Evolutionary conservation across 1,139 yeast genomes (phyloP).

Genomic region (Taphrina populina): DNA sequence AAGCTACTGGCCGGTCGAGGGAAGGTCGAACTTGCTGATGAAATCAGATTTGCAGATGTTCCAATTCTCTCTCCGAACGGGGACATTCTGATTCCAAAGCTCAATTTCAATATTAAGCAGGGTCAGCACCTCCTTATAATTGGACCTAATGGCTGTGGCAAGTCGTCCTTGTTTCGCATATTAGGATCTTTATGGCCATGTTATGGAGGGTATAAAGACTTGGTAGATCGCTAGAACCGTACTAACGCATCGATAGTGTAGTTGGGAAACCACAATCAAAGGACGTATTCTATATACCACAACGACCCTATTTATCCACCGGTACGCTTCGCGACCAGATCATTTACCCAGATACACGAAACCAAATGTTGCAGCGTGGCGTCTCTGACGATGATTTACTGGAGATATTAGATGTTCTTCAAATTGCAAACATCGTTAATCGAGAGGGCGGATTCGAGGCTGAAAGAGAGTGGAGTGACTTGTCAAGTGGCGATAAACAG

Average conservation of each 20-base stretch:
- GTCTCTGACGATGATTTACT: slow-evolving; percentile 63
- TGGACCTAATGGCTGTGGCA: slow-evolving; percentile 96
- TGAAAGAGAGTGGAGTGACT: slow-evolving; percentile 79
- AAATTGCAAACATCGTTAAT: slow-evolving; percentile 46
- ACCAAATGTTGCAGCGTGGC: slow-evolving; percentile 52
- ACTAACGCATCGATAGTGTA: slow-evolving; percentile 48
- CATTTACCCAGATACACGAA: slow-evolving; percentile 73
- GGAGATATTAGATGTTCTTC: slow-evolving; percentile 55
- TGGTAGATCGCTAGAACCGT: not conserved
- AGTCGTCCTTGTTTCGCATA: slow-evolving; percentile 83
- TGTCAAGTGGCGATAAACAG: slow-evolving; percentile 90
- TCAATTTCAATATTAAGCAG: slow-evolving; percentile 68
- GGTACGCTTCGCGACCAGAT: slow-evolving; percentile 76
- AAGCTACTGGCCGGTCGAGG: slow-evolving; percentile 32
- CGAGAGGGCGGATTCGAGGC: slow-evolving; percentile 61
- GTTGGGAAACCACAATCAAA: slow-evolving; percentile 65
- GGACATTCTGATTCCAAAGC: slow-evolving; percentile 64
- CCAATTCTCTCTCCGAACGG: slow-evolving; percentile 83
- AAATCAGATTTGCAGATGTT: slow-evolving; percentile 68
- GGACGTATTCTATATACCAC: slow-evolving; percentile 86
- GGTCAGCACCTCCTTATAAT: slow-evolving; percentile 87
- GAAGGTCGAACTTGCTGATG: slow-evolving; percentile 50
- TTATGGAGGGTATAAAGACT: slow-evolving; percentile 37
- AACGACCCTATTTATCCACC: slow-evolving; percentile 77
- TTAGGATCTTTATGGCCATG: slow-evolving; percentile 95